Base-by-base conservation (phyloP, 225 moss, liverwort and hornwort species). In the Rhytidiadelphus loreus region DNA sequence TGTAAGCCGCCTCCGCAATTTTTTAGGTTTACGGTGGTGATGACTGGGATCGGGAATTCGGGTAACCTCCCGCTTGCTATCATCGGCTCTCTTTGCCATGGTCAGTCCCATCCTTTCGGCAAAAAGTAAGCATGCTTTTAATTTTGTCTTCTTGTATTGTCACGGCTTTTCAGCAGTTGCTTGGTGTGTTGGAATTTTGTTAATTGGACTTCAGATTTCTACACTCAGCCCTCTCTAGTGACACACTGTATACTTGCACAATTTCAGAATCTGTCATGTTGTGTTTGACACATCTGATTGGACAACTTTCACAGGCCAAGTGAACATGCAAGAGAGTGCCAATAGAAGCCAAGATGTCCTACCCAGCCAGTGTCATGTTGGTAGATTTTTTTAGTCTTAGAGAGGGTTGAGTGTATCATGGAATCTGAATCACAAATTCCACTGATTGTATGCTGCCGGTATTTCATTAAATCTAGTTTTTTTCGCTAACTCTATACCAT, bases 31-130 rank as follows among this genome's bases (percentile, higher is more conserved):
- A 96, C 95, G 4, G 90, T 98, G 11, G 94, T 95, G 43, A 98
- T 98, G 98, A 98, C 97, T 16, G 98, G 96, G 46, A 94, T 98
- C 53, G 96, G 98, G 11, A 98, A 98, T 87, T 91, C 96, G 0
- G 97, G 98, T 33, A 98, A 98, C 80, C 92, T 98, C 32, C 97
- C 96, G 26, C 90, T 98, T 7, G 97, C 98, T 5, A 96, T 98
- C 78, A 93, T 98, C 68, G 96, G 96, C 52, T 94, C 98, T 29
- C 90, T 98, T 16, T 98, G 98, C 82, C 96, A 96, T 73, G 94
- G 92, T 55, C 93, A 94, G 70, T 91, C 93, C 37, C 92, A 93
- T n/a, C 97, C 96, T 52, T 97, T 98, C 73, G 96, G 98, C 44
- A 77, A 88, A 77, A 92, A 91, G 89, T 94, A 90, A 77, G 88